A percentile compares a stretch with the other conserved stretches of the same genome.
These are phyloP conservation scores for Halenospora varia DNA, from an alignment of 495 filamentous ascomycete genomes.

Conservation along the genomic window DNA sequence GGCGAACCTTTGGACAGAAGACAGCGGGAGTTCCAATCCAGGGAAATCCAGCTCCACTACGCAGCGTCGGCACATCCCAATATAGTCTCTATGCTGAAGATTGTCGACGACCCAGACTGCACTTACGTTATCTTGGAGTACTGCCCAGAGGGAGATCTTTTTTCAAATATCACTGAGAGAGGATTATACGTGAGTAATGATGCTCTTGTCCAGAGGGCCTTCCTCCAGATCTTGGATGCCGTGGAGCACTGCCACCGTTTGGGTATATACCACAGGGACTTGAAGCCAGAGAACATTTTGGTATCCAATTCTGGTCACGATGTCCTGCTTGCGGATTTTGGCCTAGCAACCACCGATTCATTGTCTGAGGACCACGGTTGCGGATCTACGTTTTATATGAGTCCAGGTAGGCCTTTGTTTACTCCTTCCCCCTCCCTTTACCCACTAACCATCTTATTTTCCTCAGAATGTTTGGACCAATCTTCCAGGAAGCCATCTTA, in stretches of 20 bases:
- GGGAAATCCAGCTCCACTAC: conserved; percentile 91
- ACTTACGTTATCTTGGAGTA: conserved; percentile 97
- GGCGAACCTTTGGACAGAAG: conserved; percentile 76
- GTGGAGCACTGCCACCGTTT: conserved; percentile 90
- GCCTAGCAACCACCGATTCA: conserved; percentile 80
- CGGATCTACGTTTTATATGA: conserved; percentile 99
- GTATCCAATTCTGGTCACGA: conserved; percentile 83
- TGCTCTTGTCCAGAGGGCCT: conserved; percentile 76
- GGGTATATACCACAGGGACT: conserved; percentile 94
- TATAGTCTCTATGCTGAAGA: conserved; percentile 90
- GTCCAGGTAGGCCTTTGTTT: conserved; percentile 68
- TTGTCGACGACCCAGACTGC: conserved; percentile 89
- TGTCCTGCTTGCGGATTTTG: conserved; percentile 96
- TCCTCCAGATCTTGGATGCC: conserved; percentile 96
- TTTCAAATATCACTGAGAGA: conserved; percentile 93
- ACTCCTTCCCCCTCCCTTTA: conserved; percentile 22
- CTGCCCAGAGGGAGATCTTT: conserved; percentile 95
- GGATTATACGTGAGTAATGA: conserved; percentile 93
- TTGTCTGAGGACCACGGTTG: conserved; percentile 94
- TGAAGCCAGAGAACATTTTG: conserved; percentile 98
- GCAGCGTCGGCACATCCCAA: conserved; percentile 83
- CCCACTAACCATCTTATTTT: conserved; percentile 18
- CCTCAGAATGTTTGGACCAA: conserved; percentile 86
- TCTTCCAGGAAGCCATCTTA: conserved; percentile 80
- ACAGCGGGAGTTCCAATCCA: conserved; percentile 84